Percentiles rank a stretch among this genome's conserved stretches.
These are phyloP conservation scores for Tetrahymena elliotti DNA, from an alignment of 73 alveolate genomes.

Conservation along the genomic window DNA sequence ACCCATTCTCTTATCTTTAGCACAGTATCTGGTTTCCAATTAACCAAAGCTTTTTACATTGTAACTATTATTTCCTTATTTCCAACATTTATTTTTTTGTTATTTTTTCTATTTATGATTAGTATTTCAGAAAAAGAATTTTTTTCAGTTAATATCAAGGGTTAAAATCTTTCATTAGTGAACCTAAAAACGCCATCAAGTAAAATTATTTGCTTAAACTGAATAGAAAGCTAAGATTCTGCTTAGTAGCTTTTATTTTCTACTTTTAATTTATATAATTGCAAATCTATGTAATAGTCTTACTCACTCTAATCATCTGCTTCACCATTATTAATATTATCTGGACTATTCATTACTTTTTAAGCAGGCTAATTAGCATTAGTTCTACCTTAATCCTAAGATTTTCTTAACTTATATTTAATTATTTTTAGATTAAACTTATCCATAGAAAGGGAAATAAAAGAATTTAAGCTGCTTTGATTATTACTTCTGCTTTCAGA, in stretches of 20 bases:
- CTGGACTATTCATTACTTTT: background rate
- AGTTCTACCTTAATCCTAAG: background rate
- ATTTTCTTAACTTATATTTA: background rate
- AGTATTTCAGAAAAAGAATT: background rate
- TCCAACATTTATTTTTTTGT: background rate
- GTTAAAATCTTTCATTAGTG: background rate
- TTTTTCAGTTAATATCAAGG: background rate
- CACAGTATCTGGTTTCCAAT: constrained; percentile 42
- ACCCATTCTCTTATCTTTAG: constrained; percentile 19
- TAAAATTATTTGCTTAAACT: background rate
- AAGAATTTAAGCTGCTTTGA: background rate
- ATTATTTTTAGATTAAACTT: background rate
- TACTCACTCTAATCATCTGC: background rate
- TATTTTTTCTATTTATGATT: background rate
- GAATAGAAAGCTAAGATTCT: background rate
- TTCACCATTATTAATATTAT: background rate
- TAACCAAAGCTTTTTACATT: background rate
- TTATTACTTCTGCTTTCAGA: background rate
- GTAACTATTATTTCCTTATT: background rate
- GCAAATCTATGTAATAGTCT: background rate
- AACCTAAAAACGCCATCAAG: background rate
- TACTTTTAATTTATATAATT: background rate
- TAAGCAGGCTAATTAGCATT: background rate
- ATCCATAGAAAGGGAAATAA: background rate
- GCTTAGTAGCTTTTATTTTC: background rate